A percentile compares a stretch with the other conserved stretches of the same genome.
phyloP scores from a whole-genome alignment of 768 basidiomycete species.

The Leccinum ochraceum region DNA sequence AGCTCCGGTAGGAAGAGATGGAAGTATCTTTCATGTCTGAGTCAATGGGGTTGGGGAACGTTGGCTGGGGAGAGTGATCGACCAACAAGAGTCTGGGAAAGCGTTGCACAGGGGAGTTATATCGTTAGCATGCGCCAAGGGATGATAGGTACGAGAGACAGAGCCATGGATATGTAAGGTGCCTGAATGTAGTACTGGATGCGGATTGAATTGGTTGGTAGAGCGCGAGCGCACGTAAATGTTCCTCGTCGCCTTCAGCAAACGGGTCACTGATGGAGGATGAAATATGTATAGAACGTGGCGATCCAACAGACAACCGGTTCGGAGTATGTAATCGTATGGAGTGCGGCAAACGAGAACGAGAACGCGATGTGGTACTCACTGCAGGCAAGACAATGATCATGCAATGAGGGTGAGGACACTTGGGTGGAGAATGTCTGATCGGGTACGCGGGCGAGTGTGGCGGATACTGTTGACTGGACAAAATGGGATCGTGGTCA shows the following conservation, averaged over 20 bases:
- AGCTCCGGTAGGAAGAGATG: constrained; percentile 54
- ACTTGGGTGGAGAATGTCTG: constrained; percentile 42
- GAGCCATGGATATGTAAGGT: constrained; percentile 6
- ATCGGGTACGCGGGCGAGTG: constrained; percentile 36
- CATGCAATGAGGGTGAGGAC: constrained; percentile 42
- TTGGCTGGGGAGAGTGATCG: constrained; percentile 43
- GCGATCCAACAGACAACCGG: not conserved
- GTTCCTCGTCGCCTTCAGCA: constrained; percentile 1
- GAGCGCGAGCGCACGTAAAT: not conserved
- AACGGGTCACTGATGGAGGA: constrained; percentile 12
- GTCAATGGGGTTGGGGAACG: constrained; percentile 27
- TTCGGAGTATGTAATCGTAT: constrained; percentile 7
- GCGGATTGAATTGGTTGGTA: not conserved
- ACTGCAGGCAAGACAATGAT: constrained; percentile 38
- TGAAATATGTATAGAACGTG: constrained; percentile 15
- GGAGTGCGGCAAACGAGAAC: constrained; percentile 12
- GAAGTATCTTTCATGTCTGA: constrained; percentile 80
- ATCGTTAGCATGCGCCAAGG: constrained; percentile 21
- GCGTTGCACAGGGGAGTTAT: constrained; percentile 22
- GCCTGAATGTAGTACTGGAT: constrained; percentile 2
- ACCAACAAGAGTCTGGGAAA: constrained; percentile 44
- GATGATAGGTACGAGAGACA: constrained; percentile 6
- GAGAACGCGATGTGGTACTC: constrained; percentile 28
- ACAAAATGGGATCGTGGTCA: constrained; percentile 40
- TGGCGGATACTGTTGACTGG: constrained; percentile 28